These are phyloP conservation scores for Bertia moriformis DNA, from an alignment of 2,329 filamentous ascomycete genomes.

Conservation along the genomic window DNA sequence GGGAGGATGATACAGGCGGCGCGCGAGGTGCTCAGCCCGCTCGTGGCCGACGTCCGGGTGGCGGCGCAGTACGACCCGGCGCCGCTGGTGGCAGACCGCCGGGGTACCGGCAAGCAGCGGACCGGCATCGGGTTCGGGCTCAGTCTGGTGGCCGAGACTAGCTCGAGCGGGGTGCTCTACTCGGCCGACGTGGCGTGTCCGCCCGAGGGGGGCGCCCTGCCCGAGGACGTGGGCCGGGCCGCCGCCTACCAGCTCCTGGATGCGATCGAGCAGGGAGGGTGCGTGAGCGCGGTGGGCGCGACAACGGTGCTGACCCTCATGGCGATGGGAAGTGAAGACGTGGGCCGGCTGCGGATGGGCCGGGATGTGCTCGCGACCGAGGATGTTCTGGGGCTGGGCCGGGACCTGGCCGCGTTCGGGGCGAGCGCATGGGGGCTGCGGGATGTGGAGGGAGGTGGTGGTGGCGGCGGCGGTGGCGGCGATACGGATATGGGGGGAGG, in stretches of 20 bases:
- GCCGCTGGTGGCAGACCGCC: conserved; percentile 35
- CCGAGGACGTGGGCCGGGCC: conserved; percentile 77
- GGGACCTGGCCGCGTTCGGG: conserved; percentile 76
- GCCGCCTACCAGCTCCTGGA: conserved; percentile 85
- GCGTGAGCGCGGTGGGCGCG: conserved; percentile 57
- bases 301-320: conserved; percentile 72
- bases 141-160: conserved; percentile 84
- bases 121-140: conserved; percentile 85
- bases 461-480: too few relatives aligned
- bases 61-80: conserved; percentile 65
- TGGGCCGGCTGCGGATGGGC: conserved; percentile 71
- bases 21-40: conserved; percentile 69
- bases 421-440: conserved; percentile 81
- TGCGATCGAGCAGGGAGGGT: conserved; percentile 67
- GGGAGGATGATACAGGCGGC: conserved; percentile 87
- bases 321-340: conserved; percentile 96
- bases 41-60: conserved; percentile 81
- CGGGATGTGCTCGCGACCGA: conserved; percentile 70
- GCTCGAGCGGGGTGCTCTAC: conserved; percentile 64
- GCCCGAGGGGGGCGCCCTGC: conserved; percentile 64
- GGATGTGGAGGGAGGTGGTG: conserved; percentile 47
- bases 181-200: conserved; percentile 70
- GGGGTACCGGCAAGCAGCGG: conserved; percentile 41
- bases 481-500: too few relatives aligned
- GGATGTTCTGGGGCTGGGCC: conserved; percentile 62